phyloP scores from a whole-genome alignment of 805 yeast species.

The Candida sakaeoensis region DNA sequence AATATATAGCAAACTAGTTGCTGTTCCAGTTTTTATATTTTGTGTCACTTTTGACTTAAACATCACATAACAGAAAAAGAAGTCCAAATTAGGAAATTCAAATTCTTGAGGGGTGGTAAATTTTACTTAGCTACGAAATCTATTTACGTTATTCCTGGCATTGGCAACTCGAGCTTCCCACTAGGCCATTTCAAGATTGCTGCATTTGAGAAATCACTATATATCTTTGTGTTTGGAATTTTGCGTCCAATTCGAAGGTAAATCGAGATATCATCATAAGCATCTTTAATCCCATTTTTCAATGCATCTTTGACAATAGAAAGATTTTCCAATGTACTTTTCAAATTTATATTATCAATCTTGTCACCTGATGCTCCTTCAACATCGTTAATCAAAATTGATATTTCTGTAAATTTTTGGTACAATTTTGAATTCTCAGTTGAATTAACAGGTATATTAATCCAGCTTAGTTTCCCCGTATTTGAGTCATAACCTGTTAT shows the following conservation, averaged over 20 bases:
- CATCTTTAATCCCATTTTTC: slow-evolving; percentile 18
- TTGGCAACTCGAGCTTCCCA: slow-evolving; percentile 50
- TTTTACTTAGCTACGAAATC: background rate
- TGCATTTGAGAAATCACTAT: slow-evolving; percentile 66
- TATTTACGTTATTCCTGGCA: slow-evolving; percentile 47
- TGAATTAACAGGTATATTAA: slow-evolving; percentile 3
- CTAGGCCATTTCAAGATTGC: slow-evolving; percentile 57
- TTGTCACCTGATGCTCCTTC: slow-evolving; percentile 65
- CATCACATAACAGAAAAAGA: slow-evolving; percentile 1
- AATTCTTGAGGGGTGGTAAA: background rate
- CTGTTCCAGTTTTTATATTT: background rate
- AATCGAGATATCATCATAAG: slow-evolving; percentile 32
- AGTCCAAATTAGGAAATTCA: background rate
- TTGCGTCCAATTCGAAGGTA: slow-evolving; percentile 59
- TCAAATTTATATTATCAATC: slow-evolving; percentile 34
- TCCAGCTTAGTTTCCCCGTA: slow-evolving; percentile 38
- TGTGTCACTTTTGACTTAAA: background rate
- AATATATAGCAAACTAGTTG: background rate
- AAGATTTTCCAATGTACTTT: slow-evolving; percentile 17
- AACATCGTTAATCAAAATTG: slow-evolving; percentile 73
- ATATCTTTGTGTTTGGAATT: slow-evolving; percentile 30
- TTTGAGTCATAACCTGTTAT: slow-evolving; percentile 22
- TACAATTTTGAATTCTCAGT: slow-evolving; percentile 12
- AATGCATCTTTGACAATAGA: slow-evolving; percentile 22
- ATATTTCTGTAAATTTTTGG: slow-evolving; percentile 45